These are phyloP conservation scores for Kodamaea leandrae DNA, from an alignment of 805 yeast genomes.

Conservation along the genomic window DNA sequence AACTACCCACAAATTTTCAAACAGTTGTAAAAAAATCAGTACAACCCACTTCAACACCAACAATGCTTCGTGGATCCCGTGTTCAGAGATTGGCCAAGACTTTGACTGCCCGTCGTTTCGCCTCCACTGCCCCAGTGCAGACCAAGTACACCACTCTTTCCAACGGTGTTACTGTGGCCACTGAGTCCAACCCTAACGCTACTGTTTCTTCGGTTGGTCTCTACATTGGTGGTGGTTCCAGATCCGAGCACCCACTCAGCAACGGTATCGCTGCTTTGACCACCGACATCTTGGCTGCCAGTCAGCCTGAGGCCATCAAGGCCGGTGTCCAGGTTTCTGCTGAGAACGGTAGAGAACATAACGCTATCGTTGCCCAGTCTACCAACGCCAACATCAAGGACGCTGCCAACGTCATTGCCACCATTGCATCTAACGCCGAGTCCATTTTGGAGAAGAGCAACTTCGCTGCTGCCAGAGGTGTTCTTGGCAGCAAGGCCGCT, in stretches of 20 bases:
- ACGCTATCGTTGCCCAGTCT: slow-evolving; percentile 58
- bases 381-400: slow-evolving; percentile 50
- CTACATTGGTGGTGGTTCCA: slow-evolving; percentile 73
- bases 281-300: slow-evolving; percentile 44
- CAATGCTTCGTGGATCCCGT: slow-evolving; percentile 43
- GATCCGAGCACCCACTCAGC: slow-evolving; percentile 76
- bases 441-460: slow-evolving; percentile 43
- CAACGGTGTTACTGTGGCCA: slow-evolving; percentile 73
- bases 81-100: slow-evolving; percentile 29
- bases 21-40: slow-evolving; percentile 9
- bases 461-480: slow-evolving; percentile 46
- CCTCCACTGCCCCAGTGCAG: slow-evolving; percentile 55
- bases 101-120: slow-evolving; percentile 49
- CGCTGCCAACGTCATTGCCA: slow-evolving; percentile 53
- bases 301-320: slow-evolving; percentile 37
- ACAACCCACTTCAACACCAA: slow-evolving; percentile 9
- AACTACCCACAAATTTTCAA: slow-evolving; percentile 12
- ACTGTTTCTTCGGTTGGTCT: slow-evolving; percentile 64
- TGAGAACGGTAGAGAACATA: slow-evolving; percentile 58
- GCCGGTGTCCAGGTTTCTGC: slow-evolving; percentile 59
- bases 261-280: slow-evolving; percentile 75
- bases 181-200: slow-evolving; percentile 58
- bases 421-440: slow-evolving; percentile 37
- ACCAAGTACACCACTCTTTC: slow-evolving; percentile 69
- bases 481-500: slow-evolving; percentile 47